phyloP scores from a whole-genome alignment of 257 asterid species.

The Fraxinus pennsylvanica region DNA sequence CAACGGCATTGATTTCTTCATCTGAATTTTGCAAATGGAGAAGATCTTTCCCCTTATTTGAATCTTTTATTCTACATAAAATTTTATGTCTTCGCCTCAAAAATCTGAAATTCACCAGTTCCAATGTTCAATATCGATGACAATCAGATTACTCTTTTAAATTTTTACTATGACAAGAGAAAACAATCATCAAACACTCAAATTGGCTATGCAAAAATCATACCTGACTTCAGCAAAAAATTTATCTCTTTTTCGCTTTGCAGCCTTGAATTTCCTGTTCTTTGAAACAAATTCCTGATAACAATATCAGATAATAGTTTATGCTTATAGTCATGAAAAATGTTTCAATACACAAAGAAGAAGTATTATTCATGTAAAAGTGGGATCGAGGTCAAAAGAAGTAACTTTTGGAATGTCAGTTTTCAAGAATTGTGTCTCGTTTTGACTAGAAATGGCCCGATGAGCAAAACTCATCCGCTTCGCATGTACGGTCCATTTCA shows the following conservation, averaged over 20 bases:
- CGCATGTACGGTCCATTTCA: too few relatives aligned
- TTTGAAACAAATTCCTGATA: slow-evolving; percentile 49
- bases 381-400: too few relatives aligned
- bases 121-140: not conserved
- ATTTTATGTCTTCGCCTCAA: slow-evolving; percentile 39
- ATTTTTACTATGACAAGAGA: not conserved
- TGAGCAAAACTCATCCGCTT: too few relatives aligned
- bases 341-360: too few relatives aligned
- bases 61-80: slow-evolving; percentile 27
- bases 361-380: too few relatives aligned
- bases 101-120: slow-evolving; percentile 41
- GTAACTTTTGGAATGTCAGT: too few relatives aligned
- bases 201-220: not conserved
- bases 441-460: too few relatives aligned
- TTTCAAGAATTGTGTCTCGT: too few relatives aligned
- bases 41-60: slow-evolving; percentile 10
- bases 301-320: not conserved
- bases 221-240: slow-evolving; percentile 52
- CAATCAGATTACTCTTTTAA: not conserved
- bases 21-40: slow-evolving; percentile 19
- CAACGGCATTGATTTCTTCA: slow-evolving; percentile 20
- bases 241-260: slow-evolving; percentile 39
- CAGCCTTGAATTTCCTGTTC: slow-evolving; percentile 56
- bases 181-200: not conserved
- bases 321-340: not conserved